Base-by-base conservation (phyloP, 1,139 yeast genomes). In the Taphrina populina region DNA sequence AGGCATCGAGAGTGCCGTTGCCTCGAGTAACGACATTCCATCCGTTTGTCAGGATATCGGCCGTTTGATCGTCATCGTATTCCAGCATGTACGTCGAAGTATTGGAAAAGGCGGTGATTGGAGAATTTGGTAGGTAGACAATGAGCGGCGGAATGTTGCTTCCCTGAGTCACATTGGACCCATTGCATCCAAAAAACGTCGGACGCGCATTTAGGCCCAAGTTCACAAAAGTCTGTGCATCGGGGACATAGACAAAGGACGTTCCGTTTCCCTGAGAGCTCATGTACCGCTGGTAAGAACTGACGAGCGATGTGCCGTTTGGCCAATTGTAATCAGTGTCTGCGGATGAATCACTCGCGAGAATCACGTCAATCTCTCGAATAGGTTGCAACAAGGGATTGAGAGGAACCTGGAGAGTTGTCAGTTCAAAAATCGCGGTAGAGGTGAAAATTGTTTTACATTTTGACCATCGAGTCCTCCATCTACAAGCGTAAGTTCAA, bases 381-480 rank as follows among this genome's bases (percentile, higher is more conserved):
- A 77, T 76, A 7, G 81, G 78, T 71, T 84, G 92, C 52, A 88
- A 69, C 64, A 88, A 74, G 26, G 96, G 96, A 57, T 77, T 73
- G 40, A 87, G 72, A 13, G 97, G 96, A 37, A 88, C n/a, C n/a
- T n/a, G n/a, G n/a, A n/a, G n/a, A n/a, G n/a, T n/a, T n/a, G n/a
- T n/a, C n/a, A n/a, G n/a, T n/a, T n/a, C n/a, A n/a, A n/a, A n/a
- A n/a, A n/a, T n/a, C n/a, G n/a, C n/a, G n/a, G n/a, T n/a, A n/a
- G n/a, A n/a, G n/a, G n/a, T n/a, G n/a, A n/a, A n/a, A n/a, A n/a
- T n/a, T n/a, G n/a, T n/a, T n/a, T n/a, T n/a, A n/a, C 76, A 65
- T 86, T 84, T 69, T 87, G 88, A 13, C 68, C 66, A 70, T 87
- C 96, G 69, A 84, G 92, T 62, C 96, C 95, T 60, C 96, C 96